Evolutionary conservation across 2,329 filamentous ascomycete species (phyloP).

Genomic region (Magnaporthiopsis incrustans): DNA sequence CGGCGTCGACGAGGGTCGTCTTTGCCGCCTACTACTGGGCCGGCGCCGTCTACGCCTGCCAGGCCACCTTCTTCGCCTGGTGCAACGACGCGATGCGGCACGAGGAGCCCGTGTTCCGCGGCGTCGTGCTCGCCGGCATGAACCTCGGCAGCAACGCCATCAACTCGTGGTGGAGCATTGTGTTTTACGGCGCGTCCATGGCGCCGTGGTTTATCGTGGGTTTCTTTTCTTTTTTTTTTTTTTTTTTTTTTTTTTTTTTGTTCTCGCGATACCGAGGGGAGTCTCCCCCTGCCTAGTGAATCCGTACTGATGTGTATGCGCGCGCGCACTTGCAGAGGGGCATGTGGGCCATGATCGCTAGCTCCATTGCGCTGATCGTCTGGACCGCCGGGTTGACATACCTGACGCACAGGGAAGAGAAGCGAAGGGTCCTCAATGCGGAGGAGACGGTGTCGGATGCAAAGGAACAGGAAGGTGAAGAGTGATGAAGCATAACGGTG

Average conservation of each 20-base stretch:
- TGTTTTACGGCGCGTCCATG: slow-evolving; percentile 61
- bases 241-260: too few relatives aligned
- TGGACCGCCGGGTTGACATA: slow-evolving; percentile 51
- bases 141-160: slow-evolving; percentile 60
- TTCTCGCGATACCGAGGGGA: too few relatives aligned
- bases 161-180: slow-evolving; percentile 65
- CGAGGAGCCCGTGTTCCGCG: slow-evolving; percentile 54
- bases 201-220: slow-evolving; percentile 58
- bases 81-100: slow-evolving; percentile 62
- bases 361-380: slow-evolving; percentile 47
- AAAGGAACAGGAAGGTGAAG: too few relatives aligned
- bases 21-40: slow-evolving; percentile 65
- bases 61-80: slow-evolving; percentile 70
- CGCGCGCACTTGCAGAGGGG: slow-evolving; percentile 35
- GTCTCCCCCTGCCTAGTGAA: slow-evolving; percentile 8
- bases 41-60: slow-evolving; percentile 62
- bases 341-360: slow-evolving; percentile 68
- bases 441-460: not conserved
- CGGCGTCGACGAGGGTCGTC: slow-evolving; percentile 39
- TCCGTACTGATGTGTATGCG: slow-evolving; percentile 6
- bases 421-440: slow-evolving; percentile 2
- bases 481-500: too few relatives aligned
- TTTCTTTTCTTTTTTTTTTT: slow-evolving; percentile 10
- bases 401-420: slow-evolving; percentile 22
- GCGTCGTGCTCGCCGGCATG: slow-evolving; percentile 64